Evolutionary conservation across 441 rosid genomes (phyloP).

Genomic region (Gossypium schwendimanii): DNA sequence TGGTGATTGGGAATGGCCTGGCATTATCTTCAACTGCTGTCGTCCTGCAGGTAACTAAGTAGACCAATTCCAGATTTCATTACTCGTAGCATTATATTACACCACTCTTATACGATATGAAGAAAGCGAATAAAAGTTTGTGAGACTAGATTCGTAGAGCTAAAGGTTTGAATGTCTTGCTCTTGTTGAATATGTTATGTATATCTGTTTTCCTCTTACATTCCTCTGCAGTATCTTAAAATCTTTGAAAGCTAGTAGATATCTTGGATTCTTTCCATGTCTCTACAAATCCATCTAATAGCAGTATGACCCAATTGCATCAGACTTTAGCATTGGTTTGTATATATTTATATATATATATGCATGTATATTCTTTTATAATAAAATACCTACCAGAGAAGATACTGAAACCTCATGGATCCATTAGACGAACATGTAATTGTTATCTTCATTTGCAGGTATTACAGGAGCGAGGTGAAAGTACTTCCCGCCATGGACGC

Average conservation of each 20-base stretch:
- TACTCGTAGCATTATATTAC: conserved; percentile 9
- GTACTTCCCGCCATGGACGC: conserved; percentile 98
- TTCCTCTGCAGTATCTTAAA: not conserved
- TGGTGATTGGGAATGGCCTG: conserved; percentile 92
- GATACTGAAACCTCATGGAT: not conserved
- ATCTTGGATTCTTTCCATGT: not conserved
- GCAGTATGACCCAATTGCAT: not conserved
- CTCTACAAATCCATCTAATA: not conserved
- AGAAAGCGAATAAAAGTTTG: not conserved
- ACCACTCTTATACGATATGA: not conserved
- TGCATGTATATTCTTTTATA: not conserved
- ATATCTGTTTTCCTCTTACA: not conserved
- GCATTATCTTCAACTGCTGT: conserved; percentile 98
- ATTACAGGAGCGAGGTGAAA: conserved; percentile 95
- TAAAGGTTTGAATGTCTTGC: conserved; percentile 1
- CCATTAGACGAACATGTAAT: conserved; percentile 12
- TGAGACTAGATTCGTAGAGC: conserved; percentile 9
- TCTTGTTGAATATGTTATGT: not conserved
- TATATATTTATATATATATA: not conserved
- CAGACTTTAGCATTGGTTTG: not conserved
- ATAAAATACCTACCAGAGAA: not conserved
- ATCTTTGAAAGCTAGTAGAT: not conserved
- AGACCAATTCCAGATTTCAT: conserved; percentile 9
- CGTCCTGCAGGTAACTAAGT: conserved; percentile 67
- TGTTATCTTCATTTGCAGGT: conserved; percentile 48